These are phyloP conservation scores for Mycena pura DNA, from an alignment of 768 basidiomycete genomes.

Conservation along the genomic window DNA sequence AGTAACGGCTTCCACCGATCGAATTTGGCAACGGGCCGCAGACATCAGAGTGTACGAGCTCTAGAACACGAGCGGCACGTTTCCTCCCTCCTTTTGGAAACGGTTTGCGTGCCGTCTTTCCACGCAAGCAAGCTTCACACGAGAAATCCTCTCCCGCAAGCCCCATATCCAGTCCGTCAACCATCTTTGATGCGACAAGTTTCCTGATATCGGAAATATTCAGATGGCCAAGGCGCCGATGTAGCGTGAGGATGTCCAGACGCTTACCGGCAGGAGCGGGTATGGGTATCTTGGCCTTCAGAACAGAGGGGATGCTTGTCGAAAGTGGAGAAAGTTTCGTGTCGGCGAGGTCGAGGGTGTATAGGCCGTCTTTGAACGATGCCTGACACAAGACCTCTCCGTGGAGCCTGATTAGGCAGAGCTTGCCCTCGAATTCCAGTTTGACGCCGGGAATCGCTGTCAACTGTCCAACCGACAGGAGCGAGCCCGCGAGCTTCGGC, in stretches of 20 bases:
- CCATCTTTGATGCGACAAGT: no score
- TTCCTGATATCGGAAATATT: no score
- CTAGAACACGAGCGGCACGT: background rate
- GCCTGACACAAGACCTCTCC: background rate
- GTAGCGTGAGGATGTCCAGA: no score
- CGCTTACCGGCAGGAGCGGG: background rate
- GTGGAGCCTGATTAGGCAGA: background rate
- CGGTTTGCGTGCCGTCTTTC: background rate
- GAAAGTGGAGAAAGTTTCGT: background rate
- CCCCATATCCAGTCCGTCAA: no score
- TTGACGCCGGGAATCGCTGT: background rate
- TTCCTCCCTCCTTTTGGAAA: background rate
- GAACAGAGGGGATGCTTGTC: background rate
- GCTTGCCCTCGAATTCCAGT: background rate
- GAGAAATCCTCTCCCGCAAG: background rate
- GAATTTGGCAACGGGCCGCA: background rate
- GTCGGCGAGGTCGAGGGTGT: background rate
- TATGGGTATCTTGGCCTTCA: background rate
- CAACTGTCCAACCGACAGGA: no score
- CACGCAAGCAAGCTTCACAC: background rate
- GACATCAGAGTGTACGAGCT: background rate
- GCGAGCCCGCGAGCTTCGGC: background rate
- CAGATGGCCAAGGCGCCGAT: no score
- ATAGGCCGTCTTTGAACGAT: background rate
- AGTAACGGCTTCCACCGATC: background rate